Evolutionary conservation across 441 rosid species (phyloP), one percentile per base, ranked within the genome.

Genomic region (Pelargonium citronellum): DNA sequence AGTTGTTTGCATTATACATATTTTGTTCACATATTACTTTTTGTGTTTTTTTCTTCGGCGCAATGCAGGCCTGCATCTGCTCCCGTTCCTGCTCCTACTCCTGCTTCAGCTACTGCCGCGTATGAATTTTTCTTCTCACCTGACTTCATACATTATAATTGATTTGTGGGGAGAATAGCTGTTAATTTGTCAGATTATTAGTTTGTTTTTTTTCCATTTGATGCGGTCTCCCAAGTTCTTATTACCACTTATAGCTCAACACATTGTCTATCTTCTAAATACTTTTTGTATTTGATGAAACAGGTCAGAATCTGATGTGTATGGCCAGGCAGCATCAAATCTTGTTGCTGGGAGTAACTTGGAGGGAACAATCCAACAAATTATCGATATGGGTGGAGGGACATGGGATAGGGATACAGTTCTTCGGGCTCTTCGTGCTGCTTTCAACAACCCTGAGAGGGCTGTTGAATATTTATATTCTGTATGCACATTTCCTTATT

Each of bases 341-440:
- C 83, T 93, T 64, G 95, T 92, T 55, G 96, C 93, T 7, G 98
- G 95, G 74, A 86, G 57, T 75, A 86, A 89, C 76, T 79, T 93
- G 74, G 96, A 93, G 76, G 93, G 87, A 70, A 60, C 90, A 61
- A 78, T 94, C 71, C 96, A 91, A 79, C 91, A 94, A 73, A 94
- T 94, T 79, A 83, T 94, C 79, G 97, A 91, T 72, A 90, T 94
- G 91, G 98, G 98, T 70, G 97, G 96, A 73, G 97, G 97, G 46
- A 82, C 81, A 20, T 91, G 98, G 98, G 93, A 90, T 71, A 89
- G 91, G 73, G 95, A 90, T 8, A 87, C 87, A 67, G 93, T 91
- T 75, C 80, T 86, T 51, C 92, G 88, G 22, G 97, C 98, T 67
- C 91, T 94, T 70, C 92, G 92, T 51, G 98, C 98, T 67, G 98